These are phyloP conservation scores for Solanum peruvianum DNA, from an alignment of 257 asterid species.

Conservation along the genomic window DNA sequence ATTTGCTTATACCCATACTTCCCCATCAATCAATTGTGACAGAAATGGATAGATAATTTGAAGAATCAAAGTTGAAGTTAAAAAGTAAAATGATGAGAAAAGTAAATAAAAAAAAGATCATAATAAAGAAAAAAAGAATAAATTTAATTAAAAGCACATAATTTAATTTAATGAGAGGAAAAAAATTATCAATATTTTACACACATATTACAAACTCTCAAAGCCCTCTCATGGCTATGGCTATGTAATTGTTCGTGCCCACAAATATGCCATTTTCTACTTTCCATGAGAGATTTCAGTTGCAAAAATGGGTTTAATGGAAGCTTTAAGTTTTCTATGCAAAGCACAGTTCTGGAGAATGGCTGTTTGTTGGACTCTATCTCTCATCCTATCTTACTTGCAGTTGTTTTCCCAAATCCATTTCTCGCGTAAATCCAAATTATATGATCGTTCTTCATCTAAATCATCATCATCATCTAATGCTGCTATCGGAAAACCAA, in stretches of 20 bases:
- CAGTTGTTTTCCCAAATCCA: conserved; percentile 22
- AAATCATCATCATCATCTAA: neutral
- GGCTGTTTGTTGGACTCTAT: conserved; percentile 53
- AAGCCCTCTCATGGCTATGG: neutral
- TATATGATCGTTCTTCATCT: conserved; percentile 12
- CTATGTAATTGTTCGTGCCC: neutral
- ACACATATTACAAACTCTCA: neutral
- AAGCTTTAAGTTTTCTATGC: conserved; percentile 26
- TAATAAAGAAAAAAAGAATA: no score
- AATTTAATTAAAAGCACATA: no score
- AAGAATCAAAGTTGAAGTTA: no score
- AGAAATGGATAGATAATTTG: no score
- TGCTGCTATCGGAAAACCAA: conserved; percentile 13
- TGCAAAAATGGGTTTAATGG: conserved; percentile 18
- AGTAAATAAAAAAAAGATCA: no score
- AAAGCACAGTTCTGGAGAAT: conserved; percentile 60
- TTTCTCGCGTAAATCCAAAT: conserved; percentile 6
- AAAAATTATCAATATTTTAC: no score
- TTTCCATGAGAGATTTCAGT: neutral
- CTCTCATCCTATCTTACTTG: conserved; percentile 40
- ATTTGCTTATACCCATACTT: no score
- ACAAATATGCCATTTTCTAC: neutral
- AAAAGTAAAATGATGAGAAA: no score
- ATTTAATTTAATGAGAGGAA: no score
- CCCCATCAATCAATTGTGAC: no score